phyloP scores from a whole-genome alignment of 495 filamentous ascomycete genomes.

The Glonium stellatum region DNA sequence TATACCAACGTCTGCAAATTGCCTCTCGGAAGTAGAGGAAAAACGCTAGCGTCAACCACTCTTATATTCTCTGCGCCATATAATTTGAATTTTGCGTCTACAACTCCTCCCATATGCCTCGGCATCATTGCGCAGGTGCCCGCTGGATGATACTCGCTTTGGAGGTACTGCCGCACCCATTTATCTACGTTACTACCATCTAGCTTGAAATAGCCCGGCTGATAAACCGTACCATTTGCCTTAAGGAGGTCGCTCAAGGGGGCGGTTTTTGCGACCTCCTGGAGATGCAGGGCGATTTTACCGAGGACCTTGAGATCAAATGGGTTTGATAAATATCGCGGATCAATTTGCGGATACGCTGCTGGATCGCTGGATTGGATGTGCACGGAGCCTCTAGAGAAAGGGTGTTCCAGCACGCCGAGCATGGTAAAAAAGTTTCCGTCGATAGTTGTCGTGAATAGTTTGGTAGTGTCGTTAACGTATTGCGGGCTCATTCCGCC shows the following conservation, averaged over 20 bases:
- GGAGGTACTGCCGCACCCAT: neutral
- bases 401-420: constrained; percentile 31
- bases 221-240: neutral
- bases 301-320: constrained; percentile 5
- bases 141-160: constrained; percentile 7
- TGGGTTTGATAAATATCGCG: constrained; percentile 42
- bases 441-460: neutral
- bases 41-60: constrained; percentile 13
- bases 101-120: constrained; percentile 2
- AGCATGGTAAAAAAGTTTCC: constrained; percentile 29
- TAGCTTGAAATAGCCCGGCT: neutral
- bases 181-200: neutral
- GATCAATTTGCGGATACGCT: constrained; percentile 49
- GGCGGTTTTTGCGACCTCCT: neutral
- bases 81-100: constrained; percentile 12
- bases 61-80: constrained; percentile 11
- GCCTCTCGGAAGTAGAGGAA: constrained; percentile 8
- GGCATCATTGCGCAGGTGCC: constrained; percentile 20
- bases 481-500: neutral
- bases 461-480: neutral
- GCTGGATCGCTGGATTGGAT: constrained; percentile 50
- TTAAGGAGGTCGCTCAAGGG: neutral
- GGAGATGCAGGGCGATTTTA: neutral
- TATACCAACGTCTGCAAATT: constrained; percentile 8
- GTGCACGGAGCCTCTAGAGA: constrained; percentile 44